Percentiles rank a stretch among this genome's conserved stretches.
Conservation (phyloP, 139 green algal genomes). For the Ettlia oleoabundans region DNA sequence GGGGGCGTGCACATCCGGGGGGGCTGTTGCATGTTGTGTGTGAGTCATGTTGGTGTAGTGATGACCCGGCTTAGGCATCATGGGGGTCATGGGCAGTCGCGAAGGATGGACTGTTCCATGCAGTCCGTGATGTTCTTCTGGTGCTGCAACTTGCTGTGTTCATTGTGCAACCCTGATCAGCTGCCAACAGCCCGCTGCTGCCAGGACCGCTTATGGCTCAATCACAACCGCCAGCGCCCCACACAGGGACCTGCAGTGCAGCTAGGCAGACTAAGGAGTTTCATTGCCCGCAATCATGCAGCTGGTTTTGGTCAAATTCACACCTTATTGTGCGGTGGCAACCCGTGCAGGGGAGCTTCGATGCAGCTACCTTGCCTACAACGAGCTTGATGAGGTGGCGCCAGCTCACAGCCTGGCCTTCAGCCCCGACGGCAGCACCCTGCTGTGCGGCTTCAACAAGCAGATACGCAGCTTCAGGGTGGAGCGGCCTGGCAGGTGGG, state of each 20-base stretch:
- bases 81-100: too few species aligned
- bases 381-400: slow-evolving; percentile 87
- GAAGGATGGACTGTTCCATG: too few species aligned
- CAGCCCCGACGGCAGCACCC: slow-evolving; percentile 31
- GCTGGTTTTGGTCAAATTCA: neutral
- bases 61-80: too few species aligned
- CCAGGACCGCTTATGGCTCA: too few species aligned
- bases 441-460: slow-evolving; percentile 76
- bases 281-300: neutral
- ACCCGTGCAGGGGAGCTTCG: slow-evolving; percentile 59
- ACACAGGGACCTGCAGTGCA: neutral
- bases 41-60: too few species aligned
- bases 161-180: too few species aligned
- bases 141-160: too few species aligned
- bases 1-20: too few species aligned
- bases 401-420: slow-evolving; percentile 82
- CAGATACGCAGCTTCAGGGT: slow-evolving; percentile 72
- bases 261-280: neutral
- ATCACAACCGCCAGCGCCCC: too few species aligned
- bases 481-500: slow-evolving; percentile 63
- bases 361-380: slow-evolving; percentile 81
- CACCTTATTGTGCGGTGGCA: neutral
- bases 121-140: too few species aligned
- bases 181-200: too few species aligned
- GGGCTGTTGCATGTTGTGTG: too few species aligned